Evolutionary conservation across 2,329 filamentous ascomycete genomes (phyloP).

Genomic region (Botrytis sinoallii): DNA sequence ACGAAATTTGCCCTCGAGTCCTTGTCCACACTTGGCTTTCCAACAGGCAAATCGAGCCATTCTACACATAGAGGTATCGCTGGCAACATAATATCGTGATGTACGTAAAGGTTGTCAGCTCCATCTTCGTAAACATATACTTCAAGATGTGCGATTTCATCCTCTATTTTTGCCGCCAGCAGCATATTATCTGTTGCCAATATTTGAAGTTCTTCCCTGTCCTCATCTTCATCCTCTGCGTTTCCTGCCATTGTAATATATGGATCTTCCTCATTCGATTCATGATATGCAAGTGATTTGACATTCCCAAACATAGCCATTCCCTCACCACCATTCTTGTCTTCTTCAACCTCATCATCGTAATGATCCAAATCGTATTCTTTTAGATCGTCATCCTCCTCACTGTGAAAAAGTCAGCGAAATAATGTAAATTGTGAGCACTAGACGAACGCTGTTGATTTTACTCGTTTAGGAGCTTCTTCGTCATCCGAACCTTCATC

Average conservation of each 20-base stretch:
- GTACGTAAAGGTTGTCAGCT: constrained; percentile 95
- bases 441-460: constrained; percentile 42
- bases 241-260: constrained; percentile 85
- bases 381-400: constrained; percentile 82
- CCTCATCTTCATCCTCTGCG: constrained; percentile 63
- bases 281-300: constrained; percentile 89
- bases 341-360: constrained; percentile 73
- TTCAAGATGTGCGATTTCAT: constrained; percentile 93
- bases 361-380: constrained; percentile 97
- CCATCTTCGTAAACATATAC: constrained; percentile 97
- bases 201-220: constrained; percentile 91
- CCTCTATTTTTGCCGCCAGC: constrained; percentile 89
- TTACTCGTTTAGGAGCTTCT: constrained; percentile 32
- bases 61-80: constrained; percentile 94
- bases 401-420: constrained; percentile 37
- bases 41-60: constrained; percentile 91
- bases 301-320: constrained; percentile 95
- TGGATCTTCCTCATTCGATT: constrained; percentile 90
- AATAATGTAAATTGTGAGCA: constrained; percentile 30
- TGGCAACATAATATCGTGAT: constrained; percentile 99
- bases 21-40: constrained; percentile 60
- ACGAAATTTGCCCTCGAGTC: constrained; percentile 83
- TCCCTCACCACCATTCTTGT: constrained; percentile 62
- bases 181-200: constrained; percentile 90
- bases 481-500: constrained; percentile 38